These are phyloP conservation scores for Gossypium anomalum DNA, from an alignment of 345 rosid genomes.

Conservation along the genomic window DNA sequence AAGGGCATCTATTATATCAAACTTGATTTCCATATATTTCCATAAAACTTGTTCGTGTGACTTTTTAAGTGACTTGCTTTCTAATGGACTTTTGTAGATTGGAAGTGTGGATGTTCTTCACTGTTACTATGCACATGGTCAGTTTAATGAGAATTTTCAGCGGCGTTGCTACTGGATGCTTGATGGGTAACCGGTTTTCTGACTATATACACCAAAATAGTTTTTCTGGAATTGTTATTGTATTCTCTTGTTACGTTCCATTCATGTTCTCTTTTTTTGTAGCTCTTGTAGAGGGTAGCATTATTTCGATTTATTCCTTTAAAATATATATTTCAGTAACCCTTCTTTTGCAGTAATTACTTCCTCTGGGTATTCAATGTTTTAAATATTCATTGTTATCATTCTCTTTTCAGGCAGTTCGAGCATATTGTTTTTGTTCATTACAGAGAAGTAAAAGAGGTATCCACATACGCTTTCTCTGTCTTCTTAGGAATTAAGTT, in stretches of 20 bases:
- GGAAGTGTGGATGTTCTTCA: conserved; percentile 88
- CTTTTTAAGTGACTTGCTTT: background rate
- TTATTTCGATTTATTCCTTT: background rate
- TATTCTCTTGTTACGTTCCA: conserved; percentile 11
- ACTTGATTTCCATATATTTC: background rate
- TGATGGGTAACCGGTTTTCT: conserved; percentile 51
- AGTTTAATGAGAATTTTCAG: conserved; percentile 76
- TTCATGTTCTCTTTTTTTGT: background rate
- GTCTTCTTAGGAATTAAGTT: conserved; percentile 6
- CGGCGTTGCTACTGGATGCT: conserved; percentile 96
- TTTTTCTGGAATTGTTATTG: background rate
- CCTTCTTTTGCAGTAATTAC: conserved; percentile 5
- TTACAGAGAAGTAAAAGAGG: conserved; percentile 88
- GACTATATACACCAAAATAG: background rate
- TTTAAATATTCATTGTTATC: conserved; percentile 7
- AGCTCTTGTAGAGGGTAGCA: background rate
- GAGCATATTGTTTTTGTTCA: conserved; percentile 80
- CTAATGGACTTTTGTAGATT: conserved; percentile 37
- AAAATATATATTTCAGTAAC: background rate
- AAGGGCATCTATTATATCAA: background rate
- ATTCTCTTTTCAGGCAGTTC: conserved; percentile 53
- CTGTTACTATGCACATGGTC: conserved; percentile 97
- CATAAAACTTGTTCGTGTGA: background rate
- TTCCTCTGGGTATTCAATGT: background rate
- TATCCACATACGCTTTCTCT: conserved; percentile 21